phyloP scores from a whole-genome alignment of 257 asterid species.

The Solanum raphanifolium region DNA sequence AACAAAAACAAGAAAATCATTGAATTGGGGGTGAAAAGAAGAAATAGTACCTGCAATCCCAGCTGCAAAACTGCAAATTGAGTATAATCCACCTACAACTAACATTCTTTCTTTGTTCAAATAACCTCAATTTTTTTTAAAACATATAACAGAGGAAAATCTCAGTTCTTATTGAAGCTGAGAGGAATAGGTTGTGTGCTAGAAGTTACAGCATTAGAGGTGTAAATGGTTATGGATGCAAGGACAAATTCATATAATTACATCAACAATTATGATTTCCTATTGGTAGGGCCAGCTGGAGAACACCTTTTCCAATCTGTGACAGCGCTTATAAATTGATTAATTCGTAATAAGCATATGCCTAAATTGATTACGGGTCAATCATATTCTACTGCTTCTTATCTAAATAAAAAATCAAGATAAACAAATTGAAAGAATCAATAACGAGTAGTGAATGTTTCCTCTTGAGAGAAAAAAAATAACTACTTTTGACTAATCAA shows the following conservation, averaged over 20 bases:
- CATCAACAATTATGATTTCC: background rate
- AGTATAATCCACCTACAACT: slow-evolving; percentile 19
- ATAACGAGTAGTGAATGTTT: background rate
- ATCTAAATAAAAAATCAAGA: no score
- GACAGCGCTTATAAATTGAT: background rate
- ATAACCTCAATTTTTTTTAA: background rate
- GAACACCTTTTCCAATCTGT: background rate
- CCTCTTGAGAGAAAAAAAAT: background rate
- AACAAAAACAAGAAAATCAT: background rate
- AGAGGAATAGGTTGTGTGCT: background rate
- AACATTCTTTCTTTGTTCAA: background rate
- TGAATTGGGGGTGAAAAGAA: background rate
- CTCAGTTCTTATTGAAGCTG: background rate
- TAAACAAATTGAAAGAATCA: background rate
- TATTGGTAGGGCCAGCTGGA: background rate
- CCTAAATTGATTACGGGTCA: background rate
- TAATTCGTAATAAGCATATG: background rate
- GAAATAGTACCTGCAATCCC: slow-evolving; percentile 57
- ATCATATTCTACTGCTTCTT: background rate
- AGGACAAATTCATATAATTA: background rate
- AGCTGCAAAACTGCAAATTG: slow-evolving; percentile 51
- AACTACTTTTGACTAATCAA: background rate
- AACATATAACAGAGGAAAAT: background rate
- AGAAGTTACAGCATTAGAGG: background rate
- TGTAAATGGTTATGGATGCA: background rate